These are phyloP conservation scores for Endogone sp. DNA, from an alignment of 192 early-diverging fungal species.

Conservation along the genomic window DNA sequence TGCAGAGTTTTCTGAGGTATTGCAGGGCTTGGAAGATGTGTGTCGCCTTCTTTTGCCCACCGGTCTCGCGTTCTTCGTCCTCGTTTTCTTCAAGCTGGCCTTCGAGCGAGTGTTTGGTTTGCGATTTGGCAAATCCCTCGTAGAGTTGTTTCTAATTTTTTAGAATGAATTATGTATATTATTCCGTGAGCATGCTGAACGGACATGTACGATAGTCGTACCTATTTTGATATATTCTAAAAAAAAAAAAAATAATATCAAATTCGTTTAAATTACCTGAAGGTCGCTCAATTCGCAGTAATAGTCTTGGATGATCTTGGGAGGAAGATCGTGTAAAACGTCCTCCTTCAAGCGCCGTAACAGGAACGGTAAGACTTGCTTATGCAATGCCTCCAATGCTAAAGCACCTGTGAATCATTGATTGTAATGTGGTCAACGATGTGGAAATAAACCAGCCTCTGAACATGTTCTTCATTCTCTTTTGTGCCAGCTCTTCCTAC, in stretches of 20 bases:
- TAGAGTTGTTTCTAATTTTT: conserved; percentile 73
- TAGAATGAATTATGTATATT: not conserved
- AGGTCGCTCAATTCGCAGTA: conserved; percentile 93
- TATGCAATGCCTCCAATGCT: conserved; percentile 92
- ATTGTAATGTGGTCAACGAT: conserved; percentile 1
- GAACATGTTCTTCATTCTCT: not conserved
- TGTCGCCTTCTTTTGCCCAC: conserved; percentile 48
- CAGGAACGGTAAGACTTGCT: conserved; percentile 95
- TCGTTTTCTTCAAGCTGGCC: conserved; percentile 41
- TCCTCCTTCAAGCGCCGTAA: conserved; percentile 97
- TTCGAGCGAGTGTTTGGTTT: conserved; percentile 45
- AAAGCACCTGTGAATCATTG: conserved; percentile 53
- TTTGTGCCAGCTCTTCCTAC: no score
- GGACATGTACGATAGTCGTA: no score
- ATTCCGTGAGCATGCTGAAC: not conserved
- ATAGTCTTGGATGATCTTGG: conserved; percentile 99
- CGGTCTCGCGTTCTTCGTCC: conserved; percentile 17
- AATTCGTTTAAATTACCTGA: conserved; percentile 77
- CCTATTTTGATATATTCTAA: not conserved
- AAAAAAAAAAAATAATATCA: conserved; percentile 42
- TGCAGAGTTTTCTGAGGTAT: conserved; percentile 92
- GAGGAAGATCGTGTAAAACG: conserved; percentile 92
- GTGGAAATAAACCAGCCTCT: not conserved
- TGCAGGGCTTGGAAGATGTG: conserved; percentile 99
- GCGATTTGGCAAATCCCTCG: conserved; percentile 85